Evolutionary conservation across 768 basidiomycete genomes (phyloP).

Genomic region (Lanmaoa rubissima): DNA sequence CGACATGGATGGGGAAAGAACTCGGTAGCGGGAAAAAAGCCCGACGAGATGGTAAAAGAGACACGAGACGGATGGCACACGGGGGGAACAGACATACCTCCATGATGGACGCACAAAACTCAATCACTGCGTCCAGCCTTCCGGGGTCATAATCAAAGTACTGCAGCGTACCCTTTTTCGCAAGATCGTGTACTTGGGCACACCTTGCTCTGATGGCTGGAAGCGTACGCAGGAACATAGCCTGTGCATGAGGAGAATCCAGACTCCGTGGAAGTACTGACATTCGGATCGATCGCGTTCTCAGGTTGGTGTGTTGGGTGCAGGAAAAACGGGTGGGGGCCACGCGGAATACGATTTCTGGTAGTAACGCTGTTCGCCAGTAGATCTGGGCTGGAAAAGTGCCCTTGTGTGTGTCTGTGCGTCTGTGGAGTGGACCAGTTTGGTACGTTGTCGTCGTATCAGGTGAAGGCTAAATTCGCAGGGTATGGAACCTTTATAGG

Average conservation of each 20-base stretch:
- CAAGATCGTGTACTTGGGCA: constrained; percentile 72
- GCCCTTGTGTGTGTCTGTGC: neutral
- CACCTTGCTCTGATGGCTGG: constrained; percentile 91
- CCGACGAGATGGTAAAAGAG: neutral
- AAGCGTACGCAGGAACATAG: constrained; percentile 77
- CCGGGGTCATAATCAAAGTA: constrained; percentile 87
- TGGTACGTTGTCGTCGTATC: neutral
- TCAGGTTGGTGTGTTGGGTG: neutral
- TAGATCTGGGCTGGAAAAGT: neutral
- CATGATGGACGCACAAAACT: constrained; percentile 76
- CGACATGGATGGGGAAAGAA: neutral
- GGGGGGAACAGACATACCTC: constrained; percentile 45
- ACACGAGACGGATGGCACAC: neutral
- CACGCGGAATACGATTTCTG: constrained; percentile 7
- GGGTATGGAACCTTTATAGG: neutral
- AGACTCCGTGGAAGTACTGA: constrained; percentile 5
- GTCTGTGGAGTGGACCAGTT: neutral
- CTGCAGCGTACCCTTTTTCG: constrained; percentile 67
- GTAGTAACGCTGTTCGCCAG: neutral
- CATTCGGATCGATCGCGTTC: constrained; percentile 2
- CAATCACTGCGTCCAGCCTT: constrained; percentile 64
- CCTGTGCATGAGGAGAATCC: constrained; percentile 26
- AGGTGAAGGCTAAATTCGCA: no score
- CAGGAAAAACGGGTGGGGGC: neutral
- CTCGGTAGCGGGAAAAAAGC: neutral